Evolutionary conservation across 495 filamentous ascomycete species (phyloP), one percentile per base, ranked within the genome.

Genomic region (Paragyromitra xinjiangensis): DNA sequence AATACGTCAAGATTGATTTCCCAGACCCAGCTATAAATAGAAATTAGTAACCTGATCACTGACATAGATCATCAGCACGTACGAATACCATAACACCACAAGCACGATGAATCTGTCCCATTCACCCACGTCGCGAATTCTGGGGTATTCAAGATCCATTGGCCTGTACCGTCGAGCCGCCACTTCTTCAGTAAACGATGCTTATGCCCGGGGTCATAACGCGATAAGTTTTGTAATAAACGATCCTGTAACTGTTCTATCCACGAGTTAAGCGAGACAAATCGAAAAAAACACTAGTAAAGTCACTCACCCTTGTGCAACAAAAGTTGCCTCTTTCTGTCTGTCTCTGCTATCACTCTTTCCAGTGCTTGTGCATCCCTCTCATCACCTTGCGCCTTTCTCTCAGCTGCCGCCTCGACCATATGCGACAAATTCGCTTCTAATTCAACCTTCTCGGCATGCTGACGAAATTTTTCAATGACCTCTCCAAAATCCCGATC

Each of bases 381-480:
- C 42, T 68, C 63, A 14, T 67, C 65, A 22, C 61, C 71, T 63
- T 72, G 77, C 11, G 53, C 53, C 9, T 61, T 72, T 19, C 63
- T 78, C 40, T 69, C 79, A 37, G 55, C 67, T 62, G 59, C 72
- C 40, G 58, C 48, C 61, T 83, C 83, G 14, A 83, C 78, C 81
- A 84, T 81, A 67, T 84, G 77, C 14, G 83, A 75, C 0, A 81
- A 8, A 5, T 66, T 51, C 19, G 82, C 84, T 64, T 84, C 82
- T 22, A 79, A 75, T 37, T 83, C 81, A 1, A 84, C 83, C 12
- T 71, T 75, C 48, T 82, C 69, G 51, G 69, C 69, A 67, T 84
- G 83, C 8, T 14, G 62, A n/a, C 80, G 82, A 61, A 84, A 85
- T 7, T 45, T 51, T 0, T 69, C 66, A 6, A 84, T 64, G 42